phyloP scores from a whole-genome alignment of 2,329 filamentous ascomycete species.

The Colletotrichum camelliae region DNA sequence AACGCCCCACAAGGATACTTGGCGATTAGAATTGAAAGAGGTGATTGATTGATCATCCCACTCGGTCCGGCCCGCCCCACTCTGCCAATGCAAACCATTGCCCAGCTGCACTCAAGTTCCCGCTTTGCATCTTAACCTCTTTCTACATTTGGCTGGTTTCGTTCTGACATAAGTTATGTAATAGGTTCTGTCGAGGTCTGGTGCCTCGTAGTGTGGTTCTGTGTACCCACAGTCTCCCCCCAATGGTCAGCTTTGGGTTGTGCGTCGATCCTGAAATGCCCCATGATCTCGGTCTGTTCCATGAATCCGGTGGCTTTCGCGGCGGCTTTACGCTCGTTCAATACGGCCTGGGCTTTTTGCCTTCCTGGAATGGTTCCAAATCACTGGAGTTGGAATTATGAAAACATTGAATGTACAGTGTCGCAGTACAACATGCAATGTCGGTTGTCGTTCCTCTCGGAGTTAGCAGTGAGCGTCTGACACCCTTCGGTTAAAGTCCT shows the following conservation, averaged over 20 bases:
- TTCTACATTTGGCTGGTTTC: background rate
- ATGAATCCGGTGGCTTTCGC: background rate
- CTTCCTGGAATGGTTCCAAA: background rate
- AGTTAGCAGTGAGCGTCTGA: background rate
- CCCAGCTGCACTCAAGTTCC: background rate
- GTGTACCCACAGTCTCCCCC: background rate
- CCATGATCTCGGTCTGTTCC: background rate
- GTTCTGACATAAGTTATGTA: background rate
- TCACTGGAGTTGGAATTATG: background rate
- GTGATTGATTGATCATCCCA: background rate
- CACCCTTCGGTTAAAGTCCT: background rate
- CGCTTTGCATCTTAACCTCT: background rate
- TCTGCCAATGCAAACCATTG: background rate
- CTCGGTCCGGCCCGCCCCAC: background rate
- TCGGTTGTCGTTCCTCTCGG: background rate
- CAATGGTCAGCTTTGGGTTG: background rate
- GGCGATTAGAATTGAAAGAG: background rate
- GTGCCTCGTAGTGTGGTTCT: background rate
- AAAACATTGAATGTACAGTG: background rate
- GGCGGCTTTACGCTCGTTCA: background rate
- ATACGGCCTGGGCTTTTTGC: background rate
- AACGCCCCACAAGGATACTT: background rate
- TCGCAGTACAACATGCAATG: background rate
- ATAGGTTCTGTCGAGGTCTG: background rate
- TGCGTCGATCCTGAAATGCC: background rate